These are phyloP conservation scores for Protomyces pachydermus DNA, from an alignment of 1,139 yeast genomes.

Conservation along the genomic window DNA sequence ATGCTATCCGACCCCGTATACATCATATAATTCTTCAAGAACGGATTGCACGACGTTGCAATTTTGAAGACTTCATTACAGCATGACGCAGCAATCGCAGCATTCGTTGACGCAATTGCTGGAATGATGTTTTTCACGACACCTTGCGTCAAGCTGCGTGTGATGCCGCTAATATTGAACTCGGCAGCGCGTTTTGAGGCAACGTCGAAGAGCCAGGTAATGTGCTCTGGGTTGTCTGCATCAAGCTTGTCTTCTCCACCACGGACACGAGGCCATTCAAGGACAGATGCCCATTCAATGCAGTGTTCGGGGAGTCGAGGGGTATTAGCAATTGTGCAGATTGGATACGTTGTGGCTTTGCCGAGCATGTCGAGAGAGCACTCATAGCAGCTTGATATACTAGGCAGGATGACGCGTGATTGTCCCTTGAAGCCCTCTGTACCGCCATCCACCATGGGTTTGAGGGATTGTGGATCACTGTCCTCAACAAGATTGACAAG, in stretches of 20 bases:
- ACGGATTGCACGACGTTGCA: conserved; percentile 63
- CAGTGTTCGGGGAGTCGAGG: conserved; percentile 94
- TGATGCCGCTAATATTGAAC: conserved; percentile 67
- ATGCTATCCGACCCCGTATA: conserved; percentile 76
- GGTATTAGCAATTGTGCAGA: conserved; percentile 90
- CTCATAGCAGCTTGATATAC: conserved; percentile 83
- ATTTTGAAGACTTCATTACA: conserved; percentile 83
- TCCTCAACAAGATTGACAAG: conserved; percentile 57
- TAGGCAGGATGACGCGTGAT: conserved; percentile 78
- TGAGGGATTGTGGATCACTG: conserved; percentile 51
- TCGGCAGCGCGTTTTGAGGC: conserved; percentile 58
- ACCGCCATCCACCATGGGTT: conserved; percentile 91
- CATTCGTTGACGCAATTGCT: conserved; percentile 90
- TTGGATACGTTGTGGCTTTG: conserved; percentile 69
- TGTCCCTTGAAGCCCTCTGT: conserved; percentile 95
- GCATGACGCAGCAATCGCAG: conserved; percentile 85
- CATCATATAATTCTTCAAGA: conserved; percentile 76
- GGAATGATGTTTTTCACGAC: conserved; percentile 91
- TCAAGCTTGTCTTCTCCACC: conserved; percentile 47
- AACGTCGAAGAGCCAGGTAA: conserved; percentile 57
- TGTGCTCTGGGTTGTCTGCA: conserved; percentile 64
- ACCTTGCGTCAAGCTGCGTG: conserved; percentile 68
- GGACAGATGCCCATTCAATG: conserved; percentile 80
- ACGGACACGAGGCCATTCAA: conserved; percentile 63
- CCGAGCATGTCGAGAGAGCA: conserved; percentile 78